Evolutionary conservation across 306 rosid species (phyloP).

Genomic region (Dicorynia guianensis): DNA sequence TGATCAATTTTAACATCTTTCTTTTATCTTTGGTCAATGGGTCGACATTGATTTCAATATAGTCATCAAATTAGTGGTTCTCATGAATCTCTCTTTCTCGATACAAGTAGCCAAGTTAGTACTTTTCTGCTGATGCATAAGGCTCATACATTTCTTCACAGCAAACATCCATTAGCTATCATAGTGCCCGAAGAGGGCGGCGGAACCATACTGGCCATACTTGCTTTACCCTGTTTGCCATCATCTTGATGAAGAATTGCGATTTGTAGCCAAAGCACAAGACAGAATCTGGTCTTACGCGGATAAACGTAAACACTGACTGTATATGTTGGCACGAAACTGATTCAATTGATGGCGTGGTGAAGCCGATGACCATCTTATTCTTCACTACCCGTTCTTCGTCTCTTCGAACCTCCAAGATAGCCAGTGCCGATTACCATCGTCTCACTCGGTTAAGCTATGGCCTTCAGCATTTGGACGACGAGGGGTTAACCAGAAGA

Average conservation of each 20-base stretch:
- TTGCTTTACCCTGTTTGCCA: conserved; percentile 49
- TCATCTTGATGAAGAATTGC: conserved; percentile 45
- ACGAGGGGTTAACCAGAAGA: conserved; percentile 53
- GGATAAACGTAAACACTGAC: conserved; percentile 9
- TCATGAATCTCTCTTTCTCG: neutral
- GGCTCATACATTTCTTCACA: conserved; percentile 54
- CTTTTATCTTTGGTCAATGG: neutral
- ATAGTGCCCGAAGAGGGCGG: neutral
- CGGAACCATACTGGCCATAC: conserved; percentile 25
- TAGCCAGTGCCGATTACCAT: conserved; percentile 52
- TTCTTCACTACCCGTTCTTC: conserved; percentile 58
- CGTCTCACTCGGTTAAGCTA: conserved; percentile 49
- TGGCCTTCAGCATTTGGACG: conserved; percentile 41
- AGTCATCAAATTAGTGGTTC: too few species aligned
- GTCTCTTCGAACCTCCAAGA: conserved; percentile 59
- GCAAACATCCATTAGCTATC: neutral
- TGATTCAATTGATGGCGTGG: conserved; percentile 46
- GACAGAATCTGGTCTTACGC: conserved; percentile 1
- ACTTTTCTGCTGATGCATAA: neutral
- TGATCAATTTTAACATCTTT: too few species aligned
- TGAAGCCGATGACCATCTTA: conserved; percentile 65
- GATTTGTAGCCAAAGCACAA: conserved; percentile 37
- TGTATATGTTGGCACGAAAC: conserved; percentile 40
- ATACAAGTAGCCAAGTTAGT: too few species aligned
- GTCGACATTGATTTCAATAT: neutral